Conservation (phyloP, 2,329 filamentous ascomycete species). For the Neocucurbitaria cava region DNA sequence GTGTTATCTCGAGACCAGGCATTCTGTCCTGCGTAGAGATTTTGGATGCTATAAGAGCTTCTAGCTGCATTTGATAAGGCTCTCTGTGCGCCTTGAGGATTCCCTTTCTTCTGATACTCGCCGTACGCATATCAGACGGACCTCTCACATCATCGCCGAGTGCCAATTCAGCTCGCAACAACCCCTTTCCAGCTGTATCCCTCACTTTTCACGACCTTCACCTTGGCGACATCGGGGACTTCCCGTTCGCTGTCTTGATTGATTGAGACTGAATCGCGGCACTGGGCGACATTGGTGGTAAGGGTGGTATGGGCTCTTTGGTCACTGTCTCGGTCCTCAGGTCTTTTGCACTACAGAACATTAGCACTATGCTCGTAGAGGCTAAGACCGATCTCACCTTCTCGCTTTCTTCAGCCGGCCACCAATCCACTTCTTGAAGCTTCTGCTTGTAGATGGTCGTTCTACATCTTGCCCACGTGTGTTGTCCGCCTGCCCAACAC, state of each 20-base stretch:
- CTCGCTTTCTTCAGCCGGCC: conserved; percentile 38
- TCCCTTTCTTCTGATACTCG: too few species aligned
- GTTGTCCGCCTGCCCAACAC: conserved; percentile 17
- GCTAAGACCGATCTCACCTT: conserved; percentile 23
- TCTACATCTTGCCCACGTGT: conserved; percentile 19
- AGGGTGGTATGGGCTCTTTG: conserved; percentile 27
- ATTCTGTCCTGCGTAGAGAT: too few species aligned
- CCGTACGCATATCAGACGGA: too few species aligned
- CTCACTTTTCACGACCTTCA: background rate
- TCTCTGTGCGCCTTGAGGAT: background rate
- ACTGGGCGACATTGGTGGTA: conserved; percentile 32
- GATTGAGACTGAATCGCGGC: conserved; percentile 16
- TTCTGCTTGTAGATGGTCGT: conserved; percentile 30
- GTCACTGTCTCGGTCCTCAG: conserved; percentile 25
- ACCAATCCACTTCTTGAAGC: conserved; percentile 45
- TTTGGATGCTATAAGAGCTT: too few species aligned
- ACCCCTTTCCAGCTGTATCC: background rate
- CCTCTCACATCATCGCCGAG: background rate
- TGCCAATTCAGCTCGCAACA: background rate
- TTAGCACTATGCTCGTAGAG: conserved; percentile 13
- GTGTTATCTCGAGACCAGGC: too few species aligned
- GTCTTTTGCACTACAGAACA: conserved; percentile 30
- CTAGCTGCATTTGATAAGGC: background rate
- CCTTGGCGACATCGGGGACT: conserved; percentile 6
- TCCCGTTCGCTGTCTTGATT: conserved; percentile 23